A percentile compares a stretch with the other conserved stretches of the same genome.
Conservation (phyloP, 176 grass and related monocot genomes). For the Hyparrhenia diplandra region DNA sequence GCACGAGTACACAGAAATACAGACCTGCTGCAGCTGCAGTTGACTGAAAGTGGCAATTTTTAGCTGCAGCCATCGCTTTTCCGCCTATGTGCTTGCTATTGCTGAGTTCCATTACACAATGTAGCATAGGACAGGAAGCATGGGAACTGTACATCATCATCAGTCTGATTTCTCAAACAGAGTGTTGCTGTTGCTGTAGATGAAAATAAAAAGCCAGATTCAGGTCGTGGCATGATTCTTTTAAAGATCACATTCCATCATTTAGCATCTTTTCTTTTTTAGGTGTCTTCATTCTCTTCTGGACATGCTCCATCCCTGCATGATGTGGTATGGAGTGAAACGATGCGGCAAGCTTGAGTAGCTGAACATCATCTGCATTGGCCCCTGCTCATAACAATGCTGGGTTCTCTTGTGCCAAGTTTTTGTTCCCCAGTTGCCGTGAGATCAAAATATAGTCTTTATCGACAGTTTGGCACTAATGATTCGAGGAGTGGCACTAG, state of each 20-base stretch:
- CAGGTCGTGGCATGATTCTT: neutral
- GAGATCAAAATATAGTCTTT: neutral
- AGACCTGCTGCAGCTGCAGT: neutral
- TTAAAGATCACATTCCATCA: neutral
- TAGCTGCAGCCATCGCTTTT: neutral
- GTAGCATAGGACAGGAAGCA: neutral
- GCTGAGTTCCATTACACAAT: neutral
- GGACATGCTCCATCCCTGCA: neutral
- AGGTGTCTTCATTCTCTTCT: neutral
- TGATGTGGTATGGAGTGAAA: neutral
- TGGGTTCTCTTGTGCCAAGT: neutral
- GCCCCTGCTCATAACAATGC: neutral
- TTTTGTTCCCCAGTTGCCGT: neutral
- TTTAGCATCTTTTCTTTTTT: neutral
- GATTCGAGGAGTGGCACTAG: neutral
- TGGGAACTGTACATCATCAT: neutral
- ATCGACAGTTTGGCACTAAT: neutral
- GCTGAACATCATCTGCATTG: neutral
- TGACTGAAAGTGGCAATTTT: constrained; percentile 21
- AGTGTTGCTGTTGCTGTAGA: neutral
- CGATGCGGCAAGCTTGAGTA: no score
- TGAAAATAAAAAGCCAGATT: constrained; percentile 3
- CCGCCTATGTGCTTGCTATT: neutral
- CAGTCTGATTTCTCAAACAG: constrained; percentile 6
- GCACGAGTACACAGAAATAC: neutral